Evolutionary conservation across 2,329 filamentous ascomycete species (phyloP).

Genomic region (Gremmenia infestans): DNA sequence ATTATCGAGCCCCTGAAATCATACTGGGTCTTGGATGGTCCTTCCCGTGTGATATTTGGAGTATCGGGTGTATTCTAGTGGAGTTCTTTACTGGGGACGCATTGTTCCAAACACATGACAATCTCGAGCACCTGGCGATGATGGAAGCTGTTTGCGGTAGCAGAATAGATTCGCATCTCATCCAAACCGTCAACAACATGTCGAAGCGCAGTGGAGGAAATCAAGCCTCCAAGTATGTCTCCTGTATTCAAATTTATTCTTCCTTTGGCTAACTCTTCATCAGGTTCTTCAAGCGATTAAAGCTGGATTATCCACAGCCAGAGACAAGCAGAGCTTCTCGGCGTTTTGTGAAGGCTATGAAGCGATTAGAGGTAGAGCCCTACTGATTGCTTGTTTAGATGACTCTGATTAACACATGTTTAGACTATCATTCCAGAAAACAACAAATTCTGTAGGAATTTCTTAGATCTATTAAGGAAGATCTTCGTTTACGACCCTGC

Average conservation of each 20-base stretch:
- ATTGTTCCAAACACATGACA: conserved; percentile 68
- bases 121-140: conserved; percentile 69
- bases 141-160: conserved; percentile 64
- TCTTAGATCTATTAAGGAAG: conserved; percentile 58
- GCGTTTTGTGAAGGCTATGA: conserved; percentile 69
- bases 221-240: conserved; percentile 58
- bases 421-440: conserved; percentile 61
- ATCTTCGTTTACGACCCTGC: conserved; percentile 65
- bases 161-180: conserved; percentile 54
- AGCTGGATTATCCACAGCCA: conserved; percentile 58
- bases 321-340: conserved; percentile 61
- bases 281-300: conserved; percentile 63
- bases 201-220: conserved; percentile 52
- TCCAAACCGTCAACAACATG: conserved; percentile 53
- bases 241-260: background rate
- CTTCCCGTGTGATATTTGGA: conserved; percentile 69
- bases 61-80: conserved; percentile 67
- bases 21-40: conserved; percentile 68
- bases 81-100: conserved; percentile 70
- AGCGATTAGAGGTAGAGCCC: conserved; percentile 53
- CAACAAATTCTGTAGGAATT: conserved; percentile 55
- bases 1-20: conserved; percentile 67
- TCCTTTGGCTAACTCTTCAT: conserved; percentile 28
- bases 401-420: conserved; percentile 17
- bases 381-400: background rate